These are phyloP conservation scores for Oryza meyeriana DNA, from an alignment of 176 grass and related monocot species.

Conservation along the genomic window DNA sequence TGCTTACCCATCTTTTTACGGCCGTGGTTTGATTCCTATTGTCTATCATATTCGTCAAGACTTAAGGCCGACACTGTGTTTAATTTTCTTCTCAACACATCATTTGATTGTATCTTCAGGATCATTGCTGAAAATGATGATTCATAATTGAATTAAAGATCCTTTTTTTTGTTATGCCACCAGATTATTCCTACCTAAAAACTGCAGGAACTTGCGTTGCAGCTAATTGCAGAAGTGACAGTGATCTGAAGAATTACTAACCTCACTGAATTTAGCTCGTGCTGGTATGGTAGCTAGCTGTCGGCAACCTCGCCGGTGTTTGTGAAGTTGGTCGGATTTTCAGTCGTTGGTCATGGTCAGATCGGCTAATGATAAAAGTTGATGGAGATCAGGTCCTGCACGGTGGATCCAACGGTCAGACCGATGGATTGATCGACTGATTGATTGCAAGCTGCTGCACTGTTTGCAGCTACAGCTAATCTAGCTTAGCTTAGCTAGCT, in stretches of 20 bases:
- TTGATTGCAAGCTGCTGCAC: background rate
- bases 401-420: background rate
- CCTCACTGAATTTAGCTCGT: background rate
- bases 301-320: background rate
- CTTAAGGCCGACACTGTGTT: background rate
- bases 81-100: background rate
- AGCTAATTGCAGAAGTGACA: background rate
- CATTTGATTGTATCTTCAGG: background rate
- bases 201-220: background rate
- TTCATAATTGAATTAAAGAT: background rate
- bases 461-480: background rate
- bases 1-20: constrained; percentile 24
- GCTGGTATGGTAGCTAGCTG: background rate
- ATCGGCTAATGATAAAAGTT: constrained; percentile 4
- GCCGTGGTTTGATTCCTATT: constrained; percentile 1
- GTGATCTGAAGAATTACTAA: background rate
- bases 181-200: background rate
- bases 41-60: constrained; percentile 18
- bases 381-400: constrained; percentile 18
- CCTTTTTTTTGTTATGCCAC: background rate
- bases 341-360: background rate
- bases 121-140: background rate
- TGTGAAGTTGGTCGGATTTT: no score
- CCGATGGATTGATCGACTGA: constrained; percentile 5
- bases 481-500: background rate